phyloP scores from a whole-genome alignment of 768 basidiomycete genomes.

The Gloeostereum incarnatum region DNA sequence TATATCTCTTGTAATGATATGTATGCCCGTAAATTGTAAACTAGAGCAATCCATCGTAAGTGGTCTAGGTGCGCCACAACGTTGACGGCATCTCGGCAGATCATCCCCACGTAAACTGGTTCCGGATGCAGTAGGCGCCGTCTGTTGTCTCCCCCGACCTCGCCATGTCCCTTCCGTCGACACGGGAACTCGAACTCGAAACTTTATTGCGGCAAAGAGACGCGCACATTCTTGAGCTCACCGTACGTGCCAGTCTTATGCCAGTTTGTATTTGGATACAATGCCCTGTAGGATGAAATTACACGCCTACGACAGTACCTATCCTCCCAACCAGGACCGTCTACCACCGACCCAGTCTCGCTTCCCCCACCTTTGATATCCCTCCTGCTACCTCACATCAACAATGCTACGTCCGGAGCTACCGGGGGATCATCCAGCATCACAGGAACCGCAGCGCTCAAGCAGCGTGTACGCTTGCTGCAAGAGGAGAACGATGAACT shows the following conservation, averaged over 20 bases:
- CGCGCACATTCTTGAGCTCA: slow-evolving; percentile 60
- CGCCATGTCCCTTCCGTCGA: slow-evolving; percentile 65
- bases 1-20: too few species aligned
- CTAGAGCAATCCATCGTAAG: too few species aligned
- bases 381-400: slow-evolving; percentile 59
- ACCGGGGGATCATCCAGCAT: slow-evolving; percentile 43
- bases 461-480: slow-evolving; percentile 59
- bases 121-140: too few species aligned
- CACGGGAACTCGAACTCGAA: slow-evolving; percentile 78
- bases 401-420: slow-evolving; percentile 23
- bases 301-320: slow-evolving; percentile 59
- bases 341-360: slow-evolving; percentile 52
- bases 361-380: slow-evolving; percentile 66
- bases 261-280: slow-evolving; percentile 11
- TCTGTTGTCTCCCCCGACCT: too few species aligned
- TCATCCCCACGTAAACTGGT: too few species aligned
- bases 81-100: too few species aligned
- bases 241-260: slow-evolving; percentile 45
- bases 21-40: too few species aligned
- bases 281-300: slow-evolving; percentile 55
- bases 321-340: slow-evolving; percentile 46
- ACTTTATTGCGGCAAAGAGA: slow-evolving; percentile 69
- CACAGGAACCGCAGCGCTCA: slow-evolving; percentile 49
- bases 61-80: too few species aligned
- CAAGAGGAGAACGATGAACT: slow-evolving; percentile 88